A percentile compares a stretch with the other conserved stretches of the same genome.
Conservation (phyloP, 208 protist genomes). For the Leishmania amazonensis region DNA sequence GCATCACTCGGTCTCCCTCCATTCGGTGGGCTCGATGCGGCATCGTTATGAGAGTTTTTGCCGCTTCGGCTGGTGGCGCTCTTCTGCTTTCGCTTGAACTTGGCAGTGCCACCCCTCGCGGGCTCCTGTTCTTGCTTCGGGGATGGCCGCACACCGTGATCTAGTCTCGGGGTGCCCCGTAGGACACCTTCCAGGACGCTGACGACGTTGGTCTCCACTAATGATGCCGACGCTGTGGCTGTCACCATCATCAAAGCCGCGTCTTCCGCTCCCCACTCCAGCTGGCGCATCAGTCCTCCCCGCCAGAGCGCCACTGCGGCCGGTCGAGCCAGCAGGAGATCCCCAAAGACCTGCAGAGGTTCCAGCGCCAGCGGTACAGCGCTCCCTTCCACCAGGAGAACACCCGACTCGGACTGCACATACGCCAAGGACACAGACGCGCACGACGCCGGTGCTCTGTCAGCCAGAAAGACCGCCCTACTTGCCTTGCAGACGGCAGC, state of each 20-base stretch:
- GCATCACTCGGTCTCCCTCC: not conserved
- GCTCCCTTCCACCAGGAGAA: not conserved
- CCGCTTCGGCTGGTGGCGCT: not conserved
- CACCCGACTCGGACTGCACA: constrained; percentile 2
- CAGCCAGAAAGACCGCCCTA: not conserved
- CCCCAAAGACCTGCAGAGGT: constrained; percentile 15
- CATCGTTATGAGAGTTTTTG: not conserved
- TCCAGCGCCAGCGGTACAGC: not conserved
- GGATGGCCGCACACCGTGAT: not conserved
- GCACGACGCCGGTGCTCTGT: not conserved
- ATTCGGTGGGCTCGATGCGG: not conserved
- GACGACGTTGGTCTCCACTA: not conserved
- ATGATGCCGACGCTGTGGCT: not conserved
- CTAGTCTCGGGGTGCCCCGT: not conserved
- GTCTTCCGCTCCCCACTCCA: not conserved
- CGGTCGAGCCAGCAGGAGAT: constrained; percentile 10
- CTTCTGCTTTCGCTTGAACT: constrained; percentile 14
- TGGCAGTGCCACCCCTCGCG: not conserved
- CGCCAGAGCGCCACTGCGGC: constrained; percentile 7
- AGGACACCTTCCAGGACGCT: not conserved
- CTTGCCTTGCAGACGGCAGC: constrained; percentile 2
- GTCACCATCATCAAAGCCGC: not conserved
- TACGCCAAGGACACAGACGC: not conserved
- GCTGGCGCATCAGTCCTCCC: not conserved
- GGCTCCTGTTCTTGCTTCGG: not conserved